These are phyloP conservation scores for Arabidopsis suecica DNA, from an alignment of 345 rosid species.

Conservation along the genomic window DNA sequence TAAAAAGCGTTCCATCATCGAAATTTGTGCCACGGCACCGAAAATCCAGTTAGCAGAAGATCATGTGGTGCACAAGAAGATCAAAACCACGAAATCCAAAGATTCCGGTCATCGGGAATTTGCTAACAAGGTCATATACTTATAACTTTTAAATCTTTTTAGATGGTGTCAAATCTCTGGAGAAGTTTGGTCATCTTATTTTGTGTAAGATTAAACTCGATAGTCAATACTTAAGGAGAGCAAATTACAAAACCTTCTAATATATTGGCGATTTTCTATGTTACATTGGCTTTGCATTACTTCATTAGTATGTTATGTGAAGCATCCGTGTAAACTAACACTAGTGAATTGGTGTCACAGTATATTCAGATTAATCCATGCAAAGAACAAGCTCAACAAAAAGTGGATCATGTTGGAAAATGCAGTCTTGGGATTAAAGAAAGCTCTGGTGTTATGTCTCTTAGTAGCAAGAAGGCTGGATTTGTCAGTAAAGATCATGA, in stretches of 20 bases:
- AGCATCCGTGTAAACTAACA: background rate
- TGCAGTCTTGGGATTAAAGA: slow-evolving; percentile 36
- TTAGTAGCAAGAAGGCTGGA: slow-evolving; percentile 35
- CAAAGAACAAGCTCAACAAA: slow-evolving; percentile 38
- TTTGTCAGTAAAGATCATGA: slow-evolving; percentile 39
- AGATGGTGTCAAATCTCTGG: background rate
- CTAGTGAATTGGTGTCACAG: background rate
- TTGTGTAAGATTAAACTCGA: background rate
- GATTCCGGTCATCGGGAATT: background rate
- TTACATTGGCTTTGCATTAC: background rate
- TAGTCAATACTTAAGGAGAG: background rate
- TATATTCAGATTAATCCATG: slow-evolving; percentile 9
- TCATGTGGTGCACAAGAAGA: slow-evolving; percentile 37
- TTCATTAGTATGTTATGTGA: background rate
- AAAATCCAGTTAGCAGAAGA: slow-evolving; percentile 43
- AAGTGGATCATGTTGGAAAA: slow-evolving; percentile 18
- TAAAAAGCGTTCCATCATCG: slow-evolving; percentile 61
- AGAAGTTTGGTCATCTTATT: background rate
- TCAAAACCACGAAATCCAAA: slow-evolving; percentile 14
- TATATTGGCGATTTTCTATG: background rate
- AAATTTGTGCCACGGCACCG: slow-evolving; percentile 58
- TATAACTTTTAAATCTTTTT: background rate
- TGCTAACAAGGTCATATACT: background rate
- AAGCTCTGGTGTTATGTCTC: slow-evolving; percentile 27
- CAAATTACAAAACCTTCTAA: background rate